These are phyloP conservation scores for Magnaporthiopsis rhizophila DNA, from an alignment of 2,329 filamentous ascomycete species.

Conservation along the genomic window DNA sequence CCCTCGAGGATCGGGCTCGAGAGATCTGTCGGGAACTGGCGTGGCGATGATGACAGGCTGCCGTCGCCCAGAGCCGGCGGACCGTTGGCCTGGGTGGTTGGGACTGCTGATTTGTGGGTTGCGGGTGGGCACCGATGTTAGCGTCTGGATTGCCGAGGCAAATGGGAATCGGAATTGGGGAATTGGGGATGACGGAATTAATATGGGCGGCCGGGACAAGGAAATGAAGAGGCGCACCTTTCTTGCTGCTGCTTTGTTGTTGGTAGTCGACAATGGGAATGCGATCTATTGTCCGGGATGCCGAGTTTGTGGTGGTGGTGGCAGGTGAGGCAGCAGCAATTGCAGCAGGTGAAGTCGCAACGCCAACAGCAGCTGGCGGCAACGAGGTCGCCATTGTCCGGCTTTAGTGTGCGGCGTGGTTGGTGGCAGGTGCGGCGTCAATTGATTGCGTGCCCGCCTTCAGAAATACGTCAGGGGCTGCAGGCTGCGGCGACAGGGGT, in stretches of 20 bases:
- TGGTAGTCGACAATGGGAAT: no score
- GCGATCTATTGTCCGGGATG: no score
- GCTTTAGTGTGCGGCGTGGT: not conserved
- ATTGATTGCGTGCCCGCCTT: not conserved
- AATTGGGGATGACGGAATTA: no score
- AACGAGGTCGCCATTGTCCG: not conserved
- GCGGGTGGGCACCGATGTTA: no score
- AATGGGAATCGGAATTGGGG: no score
- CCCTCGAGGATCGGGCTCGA: slow-evolving; percentile 47
- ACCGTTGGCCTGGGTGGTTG: not conserved
- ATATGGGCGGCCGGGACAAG: no score
- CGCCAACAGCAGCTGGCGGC: not conserved
- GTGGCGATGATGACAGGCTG: slow-evolving; percentile 33
- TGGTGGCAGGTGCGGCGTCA: not conserved
- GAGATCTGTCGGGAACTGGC: slow-evolving; percentile 41
- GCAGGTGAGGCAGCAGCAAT: no score
- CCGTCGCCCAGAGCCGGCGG: slow-evolving; percentile 10
- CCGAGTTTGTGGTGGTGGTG: not conserved
- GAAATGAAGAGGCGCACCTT: no score
- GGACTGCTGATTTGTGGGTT: not conserved
- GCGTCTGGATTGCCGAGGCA: no score
- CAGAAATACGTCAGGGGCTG: not conserved
- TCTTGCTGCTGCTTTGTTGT: no score
- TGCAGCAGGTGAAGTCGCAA: not conserved
- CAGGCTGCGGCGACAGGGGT: not conserved